Evolutionary conservation across 1,139 yeast genomes (phyloP), one percentile per base, ranked within the genome.

Genomic region (Pichia sp.): DNA sequence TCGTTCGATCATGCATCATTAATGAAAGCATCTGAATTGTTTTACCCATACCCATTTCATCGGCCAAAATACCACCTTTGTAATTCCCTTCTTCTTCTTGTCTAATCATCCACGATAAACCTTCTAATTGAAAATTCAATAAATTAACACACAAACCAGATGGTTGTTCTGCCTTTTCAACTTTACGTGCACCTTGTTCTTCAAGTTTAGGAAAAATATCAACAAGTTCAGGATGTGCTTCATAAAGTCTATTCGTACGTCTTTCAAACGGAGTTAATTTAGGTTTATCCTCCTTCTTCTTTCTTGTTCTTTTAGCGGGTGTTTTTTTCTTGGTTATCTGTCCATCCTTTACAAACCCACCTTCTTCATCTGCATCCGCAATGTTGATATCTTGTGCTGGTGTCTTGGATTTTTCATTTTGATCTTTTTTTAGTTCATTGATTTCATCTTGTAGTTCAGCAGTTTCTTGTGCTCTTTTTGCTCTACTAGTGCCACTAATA

Each of bases 41-140:
- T 62, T 92, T 92, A 57, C 98, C 98, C 97, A 92, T 90, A 43
- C 98, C 98, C 98, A 92, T 92, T 66, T 92, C 99, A 68, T 92
- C 99, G 3, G 98, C 98, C 44, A 92, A 70, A n/a, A 92, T 82
- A 5, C 98, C 98, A 24, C 98, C 97, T 18, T 76, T 73, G 63
- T 85, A 92, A 42, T 73, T 75, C 22, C 89, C 76, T 32, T 79
- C 79, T 62, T 89, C 96, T 63, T 92, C 98, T 67, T 92, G 97
- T 46, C 79, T 74, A 20, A 78, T 59, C 50, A 92, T 73, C 99
- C 99, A 92, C 60, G 85, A 78, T 45, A 92, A 71, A 25, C 98
- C 98, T 68, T 92, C 99, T 16, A 79, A 71, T 66, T 92, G 99
- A 65, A 94, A 92, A 0, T 97, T 97, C 39, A 92, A 70, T 39